Evolutionary conservation across 176 grass and related monocot species (phyloP).

Genomic region (Secale cereale): DNA sequence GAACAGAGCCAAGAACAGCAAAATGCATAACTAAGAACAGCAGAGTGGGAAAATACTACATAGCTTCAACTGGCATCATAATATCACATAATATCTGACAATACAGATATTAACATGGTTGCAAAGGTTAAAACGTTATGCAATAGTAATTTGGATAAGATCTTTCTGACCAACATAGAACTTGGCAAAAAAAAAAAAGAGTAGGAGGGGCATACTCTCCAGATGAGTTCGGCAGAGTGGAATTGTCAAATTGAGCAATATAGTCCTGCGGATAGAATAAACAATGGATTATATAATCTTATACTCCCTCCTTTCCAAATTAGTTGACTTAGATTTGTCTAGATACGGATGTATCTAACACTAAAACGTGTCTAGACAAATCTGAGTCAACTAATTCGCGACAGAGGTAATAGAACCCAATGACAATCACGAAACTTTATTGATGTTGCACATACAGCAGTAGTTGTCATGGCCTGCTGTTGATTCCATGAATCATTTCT

Average conservation of each 20-base stretch:
- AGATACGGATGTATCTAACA: no score
- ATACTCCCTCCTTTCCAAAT: background rate
- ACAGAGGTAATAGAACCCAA: background rate
- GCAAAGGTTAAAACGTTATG: background rate
- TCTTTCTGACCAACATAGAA: slow-evolving; percentile 4
- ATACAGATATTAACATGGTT: background rate
- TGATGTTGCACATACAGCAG: slow-evolving; percentile 64
- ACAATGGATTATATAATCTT: slow-evolving; percentile 20
- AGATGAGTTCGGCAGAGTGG: slow-evolving; percentile 47
- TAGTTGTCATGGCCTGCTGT: slow-evolving; percentile 84
- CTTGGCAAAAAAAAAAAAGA: slow-evolving; percentile 2
- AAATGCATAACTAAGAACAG: background rate
- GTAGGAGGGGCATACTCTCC: slow-evolving; percentile 59
- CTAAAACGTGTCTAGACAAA: no score
- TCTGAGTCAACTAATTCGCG: no score
- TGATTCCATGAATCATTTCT: slow-evolving; percentile 93
- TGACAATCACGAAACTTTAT: slow-evolving; percentile 24
- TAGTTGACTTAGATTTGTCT: no score
- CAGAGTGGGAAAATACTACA: background rate
- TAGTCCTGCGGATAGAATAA: slow-evolving; percentile 60
- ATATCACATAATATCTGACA: slow-evolving; percentile 1
- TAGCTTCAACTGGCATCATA: background rate
- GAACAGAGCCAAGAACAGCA: background rate
- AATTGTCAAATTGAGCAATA: slow-evolving; percentile 64
- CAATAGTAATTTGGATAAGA: background rate